Percentiles rank a stretch among this genome's conserved stretches.
phyloP scores from a whole-genome alignment of 2,329 filamentous ascomycete genomes.

The Akanthomyces lecanii region DNA sequence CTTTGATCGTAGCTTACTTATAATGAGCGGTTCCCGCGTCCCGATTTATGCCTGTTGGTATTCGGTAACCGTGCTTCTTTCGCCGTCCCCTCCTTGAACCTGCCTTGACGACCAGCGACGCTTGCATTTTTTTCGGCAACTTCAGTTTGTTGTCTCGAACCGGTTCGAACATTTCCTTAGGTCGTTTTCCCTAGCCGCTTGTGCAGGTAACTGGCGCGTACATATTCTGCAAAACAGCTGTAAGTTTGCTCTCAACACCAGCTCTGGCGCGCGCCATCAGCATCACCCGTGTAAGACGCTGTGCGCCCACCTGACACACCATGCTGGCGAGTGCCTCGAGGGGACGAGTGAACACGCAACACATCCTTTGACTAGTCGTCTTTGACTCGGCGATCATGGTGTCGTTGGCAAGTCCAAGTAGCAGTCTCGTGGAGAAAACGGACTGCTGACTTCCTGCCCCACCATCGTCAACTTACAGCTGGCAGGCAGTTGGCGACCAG shows the following conservation, averaged over 20 bases:
- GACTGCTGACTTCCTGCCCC: constrained; percentile 13
- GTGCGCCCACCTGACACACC: constrained; percentile 15
- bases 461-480: constrained; percentile 7
- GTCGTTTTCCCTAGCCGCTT: neutral
- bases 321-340: constrained; percentile 3
- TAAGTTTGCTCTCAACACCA: constrained; percentile 10
- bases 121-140: neutral
- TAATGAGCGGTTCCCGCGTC: constrained; percentile 4
- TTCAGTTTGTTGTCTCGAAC: neutral
- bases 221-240: constrained; percentile 2
- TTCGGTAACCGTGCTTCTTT: neutral
- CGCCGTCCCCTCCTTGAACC: neutral
- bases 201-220: neutral
- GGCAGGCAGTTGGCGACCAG: constrained; percentile 3
- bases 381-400: neutral
- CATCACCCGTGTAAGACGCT: constrained; percentile 13
- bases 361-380: neutral
- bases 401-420: neutral
- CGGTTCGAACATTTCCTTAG: neutral
- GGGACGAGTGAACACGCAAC: neutral
- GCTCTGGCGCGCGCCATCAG: neutral
- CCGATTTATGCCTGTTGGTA: neutral
- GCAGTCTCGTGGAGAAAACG: constrained; percentile 11
- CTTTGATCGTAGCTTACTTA: constrained; percentile 3
- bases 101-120: neutral